Percentiles rank a stretch among this genome's conserved stretches.
These are phyloP conservation scores for Acanthamoeba sp. DNA, from an alignment of 208 protist genomes.

Conservation along the genomic window DNA sequence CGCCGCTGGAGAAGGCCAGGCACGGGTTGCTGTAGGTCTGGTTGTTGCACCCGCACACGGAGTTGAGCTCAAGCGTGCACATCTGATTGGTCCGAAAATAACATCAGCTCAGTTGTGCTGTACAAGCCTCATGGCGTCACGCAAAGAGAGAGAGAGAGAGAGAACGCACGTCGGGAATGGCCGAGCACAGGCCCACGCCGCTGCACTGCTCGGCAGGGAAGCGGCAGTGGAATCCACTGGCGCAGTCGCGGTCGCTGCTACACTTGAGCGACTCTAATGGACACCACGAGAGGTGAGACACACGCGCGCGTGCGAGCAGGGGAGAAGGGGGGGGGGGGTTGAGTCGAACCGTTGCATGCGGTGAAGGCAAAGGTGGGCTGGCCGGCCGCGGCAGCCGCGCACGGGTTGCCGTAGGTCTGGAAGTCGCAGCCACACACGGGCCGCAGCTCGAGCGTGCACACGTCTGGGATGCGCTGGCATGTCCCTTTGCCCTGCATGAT, in stretches of 20 bases:
- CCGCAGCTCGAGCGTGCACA: not conserved
- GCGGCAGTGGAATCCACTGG: not conserved
- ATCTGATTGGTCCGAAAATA: not conserved
- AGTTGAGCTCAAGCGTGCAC: slow-evolving; percentile 18
- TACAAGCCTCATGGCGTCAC: too few species aligned
- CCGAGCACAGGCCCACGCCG: slow-evolving; percentile 1
- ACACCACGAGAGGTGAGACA: not conserved
- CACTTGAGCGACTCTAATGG: not conserved
- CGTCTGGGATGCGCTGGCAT: not conserved
- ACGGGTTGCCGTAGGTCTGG: not conserved
- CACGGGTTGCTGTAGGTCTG: slow-evolving; percentile 58
- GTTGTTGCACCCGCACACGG: slow-evolving; percentile 45
- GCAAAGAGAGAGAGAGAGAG: not conserved
- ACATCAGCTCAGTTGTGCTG: too few species aligned
- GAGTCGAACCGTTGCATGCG: not conserved
- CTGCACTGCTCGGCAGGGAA: slow-evolving; percentile 22
- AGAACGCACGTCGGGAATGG: not conserved
- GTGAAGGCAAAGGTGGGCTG: not conserved
- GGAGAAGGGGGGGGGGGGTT: not conserved
- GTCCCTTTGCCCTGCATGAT: not conserved
- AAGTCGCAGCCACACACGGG: slow-evolving; percentile 44
- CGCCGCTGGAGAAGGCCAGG: slow-evolving; percentile 5
- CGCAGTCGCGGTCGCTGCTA: not conserved
- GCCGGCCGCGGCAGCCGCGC: not conserved
- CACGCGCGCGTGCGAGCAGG: not conserved